Conservation (phyloP, 495 filamentous ascomycete genomes). For the Ramalina peruviana region DNA sequence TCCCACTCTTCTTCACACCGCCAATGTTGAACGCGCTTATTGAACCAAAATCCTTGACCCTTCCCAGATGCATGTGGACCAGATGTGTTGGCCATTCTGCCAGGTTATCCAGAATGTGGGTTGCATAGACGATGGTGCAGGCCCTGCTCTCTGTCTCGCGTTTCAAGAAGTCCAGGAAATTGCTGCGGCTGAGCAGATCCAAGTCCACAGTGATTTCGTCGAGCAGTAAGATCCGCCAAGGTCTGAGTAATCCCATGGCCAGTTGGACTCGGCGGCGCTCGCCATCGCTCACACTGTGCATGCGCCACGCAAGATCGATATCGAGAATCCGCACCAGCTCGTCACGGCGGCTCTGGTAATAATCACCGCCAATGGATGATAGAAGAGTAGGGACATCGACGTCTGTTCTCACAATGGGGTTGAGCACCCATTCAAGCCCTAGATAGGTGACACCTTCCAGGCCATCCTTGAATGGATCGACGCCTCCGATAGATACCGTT, state of each 20-base stretch:
- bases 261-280: conserved; percentile 86
- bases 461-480: conserved; percentile 79
- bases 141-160: conserved; percentile 66
- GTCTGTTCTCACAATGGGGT: conserved; percentile 87
- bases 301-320: conserved; percentile 80
- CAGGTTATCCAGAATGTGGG: conserved; percentile 89
- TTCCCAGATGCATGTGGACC: conserved; percentile 83
- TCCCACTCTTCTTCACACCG: conserved; percentile 38
- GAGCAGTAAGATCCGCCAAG: conserved; percentile 73
- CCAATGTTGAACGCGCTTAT: conserved; percentile 42
- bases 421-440: conserved; percentile 96
- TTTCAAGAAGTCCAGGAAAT: conserved; percentile 80
- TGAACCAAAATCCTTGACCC: conserved; percentile 68
- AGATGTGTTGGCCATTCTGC: conserved; percentile 89
- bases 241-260: conserved; percentile 79
- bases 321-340: conserved; percentile 80
- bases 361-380: conserved; percentile 70
- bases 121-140: conserved; percentile 94
- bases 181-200: conserved; percentile 66
- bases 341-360: conserved; percentile 66
- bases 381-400: conserved; percentile 82
- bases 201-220: conserved; percentile 98
- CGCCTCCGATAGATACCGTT: conserved; percentile 59
- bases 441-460: conserved; percentile 94
- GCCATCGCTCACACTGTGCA: conserved; percentile 89